A percentile compares a stretch with the other conserved stretches of the same genome.
Evolutionary conservation across 345 rosid genomes (phyloP).

Genomic region (Turritis glabra): DNA sequence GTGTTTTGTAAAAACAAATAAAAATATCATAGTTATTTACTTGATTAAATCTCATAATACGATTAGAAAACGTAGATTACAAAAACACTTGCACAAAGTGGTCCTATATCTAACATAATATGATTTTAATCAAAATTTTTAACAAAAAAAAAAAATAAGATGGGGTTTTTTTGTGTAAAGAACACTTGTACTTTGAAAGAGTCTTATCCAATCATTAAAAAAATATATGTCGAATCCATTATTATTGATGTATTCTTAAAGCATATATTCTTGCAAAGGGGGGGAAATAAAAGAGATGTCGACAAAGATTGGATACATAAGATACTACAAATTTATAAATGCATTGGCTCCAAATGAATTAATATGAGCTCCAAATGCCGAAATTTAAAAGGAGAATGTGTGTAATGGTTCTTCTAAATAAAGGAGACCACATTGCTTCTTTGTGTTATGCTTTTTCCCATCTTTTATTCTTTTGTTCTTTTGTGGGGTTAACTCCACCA

Average conservation of each 20-base stretch:
- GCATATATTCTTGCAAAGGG: conserved; percentile 33
- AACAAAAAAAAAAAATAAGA: background rate
- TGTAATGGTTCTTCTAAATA: conserved; percentile 27
- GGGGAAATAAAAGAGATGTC: conserved; percentile 20
- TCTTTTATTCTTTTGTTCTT: conserved; percentile 41
- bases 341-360: background rate
- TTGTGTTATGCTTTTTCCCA: conserved; percentile 38
- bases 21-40: background rate
- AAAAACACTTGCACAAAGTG: background rate
- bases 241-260: conserved; percentile 28
- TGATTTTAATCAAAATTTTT: background rate
- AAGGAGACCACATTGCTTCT: conserved; percentile 39
- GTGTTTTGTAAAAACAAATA: background rate
- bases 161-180: conserved; percentile 4
- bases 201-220: conserved; percentile 24
- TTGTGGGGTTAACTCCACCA: conserved; percentile 44
- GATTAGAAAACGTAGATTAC: background rate
- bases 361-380: conserved; percentile 1
- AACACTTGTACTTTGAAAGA: conserved; percentile 32
- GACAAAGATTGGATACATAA: conserved; percentile 17
- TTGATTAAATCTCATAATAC: background rate
- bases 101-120: background rate
- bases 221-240: conserved; percentile 12
- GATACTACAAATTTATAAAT: conserved; percentile 6
- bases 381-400: conserved; percentile 27